phyloP scores from a whole-genome alignment of 164 flowering plant genomes.

The Tetracentron sinense region DNA sequence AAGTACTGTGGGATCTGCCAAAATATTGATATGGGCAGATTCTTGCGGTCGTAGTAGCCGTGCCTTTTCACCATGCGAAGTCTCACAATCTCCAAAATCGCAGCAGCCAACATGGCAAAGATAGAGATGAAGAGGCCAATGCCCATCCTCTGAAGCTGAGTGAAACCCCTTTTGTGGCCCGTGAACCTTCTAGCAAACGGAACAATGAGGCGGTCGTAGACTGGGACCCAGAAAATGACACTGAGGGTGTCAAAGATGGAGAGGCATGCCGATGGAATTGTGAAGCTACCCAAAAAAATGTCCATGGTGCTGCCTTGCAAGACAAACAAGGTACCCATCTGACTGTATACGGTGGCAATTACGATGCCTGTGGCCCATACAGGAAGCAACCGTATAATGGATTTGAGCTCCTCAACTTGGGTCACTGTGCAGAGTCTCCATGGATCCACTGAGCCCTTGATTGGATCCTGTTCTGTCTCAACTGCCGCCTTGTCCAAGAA shows the following conservation, averaged over 20 bases:
- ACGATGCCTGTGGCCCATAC: conserved; percentile 40
- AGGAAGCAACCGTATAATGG: conserved; percentile 35
- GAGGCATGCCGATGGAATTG: conserved; percentile 42
- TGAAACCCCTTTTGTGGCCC: conserved; percentile 30
- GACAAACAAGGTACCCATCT: conserved; percentile 43
- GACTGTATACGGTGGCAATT: conserved; percentile 37
- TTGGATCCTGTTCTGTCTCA: conserved; percentile 16
- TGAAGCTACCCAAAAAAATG: conserved; percentile 31
- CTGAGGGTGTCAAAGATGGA: conserved; percentile 40
- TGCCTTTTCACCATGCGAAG: conserved; percentile 22
- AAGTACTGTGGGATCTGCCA: conserved; percentile 64
- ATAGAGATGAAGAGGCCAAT: conserved; percentile 41
- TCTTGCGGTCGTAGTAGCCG: conserved; percentile 24
- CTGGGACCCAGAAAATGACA: conserved; percentile 36
- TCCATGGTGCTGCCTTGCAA: conserved; percentile 43
- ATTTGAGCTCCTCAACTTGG: conserved; percentile 42
- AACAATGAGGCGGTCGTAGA: conserved; percentile 26
- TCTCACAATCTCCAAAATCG: conserved; percentile 28
- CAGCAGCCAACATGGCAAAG: conserved; percentile 34
- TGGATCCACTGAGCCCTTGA: conserved; percentile 22
- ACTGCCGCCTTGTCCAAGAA: conserved; percentile 47
- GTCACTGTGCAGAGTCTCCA: conserved; percentile 45
- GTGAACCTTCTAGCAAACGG: conserved; percentile 27
- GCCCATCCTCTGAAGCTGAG: conserved; percentile 41
- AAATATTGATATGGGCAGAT: conserved; percentile 36